Evolutionary conservation across 345 rosid species (phyloP).

Genomic region (Brassica rapa): DNA sequence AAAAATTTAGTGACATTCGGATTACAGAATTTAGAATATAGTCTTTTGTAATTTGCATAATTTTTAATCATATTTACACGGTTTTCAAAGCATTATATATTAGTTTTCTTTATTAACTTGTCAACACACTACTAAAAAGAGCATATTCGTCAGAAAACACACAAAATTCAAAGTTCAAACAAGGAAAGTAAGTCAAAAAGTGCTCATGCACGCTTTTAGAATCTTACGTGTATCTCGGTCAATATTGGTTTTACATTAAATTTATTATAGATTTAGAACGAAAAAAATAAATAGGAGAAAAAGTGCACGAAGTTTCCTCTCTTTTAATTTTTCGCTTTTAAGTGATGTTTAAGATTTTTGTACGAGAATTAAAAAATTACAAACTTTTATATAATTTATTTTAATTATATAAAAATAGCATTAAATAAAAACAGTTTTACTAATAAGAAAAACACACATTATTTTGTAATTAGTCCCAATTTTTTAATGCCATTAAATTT

Average conservation of each 20-base stretch:
- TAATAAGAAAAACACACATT: no score
- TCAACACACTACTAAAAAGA: neutral
- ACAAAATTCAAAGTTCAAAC: neutral
- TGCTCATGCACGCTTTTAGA: neutral
- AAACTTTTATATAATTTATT: no score
- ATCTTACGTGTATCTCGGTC: neutral
- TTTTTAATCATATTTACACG: neutral
- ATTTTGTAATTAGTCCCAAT: no score
- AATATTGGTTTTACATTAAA: neutral
- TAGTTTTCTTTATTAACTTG: neutral
- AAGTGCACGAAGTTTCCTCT: no score
- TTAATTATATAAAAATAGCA: no score
- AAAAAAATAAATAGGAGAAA: neutral
- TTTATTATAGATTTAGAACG: no score
- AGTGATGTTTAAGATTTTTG: no score
- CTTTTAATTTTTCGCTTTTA: no score
- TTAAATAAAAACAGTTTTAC: no score
- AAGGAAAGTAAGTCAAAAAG: neutral
- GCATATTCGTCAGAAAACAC: neutral
- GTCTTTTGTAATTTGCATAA: no score
- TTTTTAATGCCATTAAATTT: no score
- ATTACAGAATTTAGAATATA: neutral
- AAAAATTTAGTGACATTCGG: neutral
- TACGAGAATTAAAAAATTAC: no score
- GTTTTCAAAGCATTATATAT: neutral